These are phyloP conservation scores for Centaurea solstitialis DNA, from an alignment of 129 eudicot species.

Conservation along the genomic window DNA sequence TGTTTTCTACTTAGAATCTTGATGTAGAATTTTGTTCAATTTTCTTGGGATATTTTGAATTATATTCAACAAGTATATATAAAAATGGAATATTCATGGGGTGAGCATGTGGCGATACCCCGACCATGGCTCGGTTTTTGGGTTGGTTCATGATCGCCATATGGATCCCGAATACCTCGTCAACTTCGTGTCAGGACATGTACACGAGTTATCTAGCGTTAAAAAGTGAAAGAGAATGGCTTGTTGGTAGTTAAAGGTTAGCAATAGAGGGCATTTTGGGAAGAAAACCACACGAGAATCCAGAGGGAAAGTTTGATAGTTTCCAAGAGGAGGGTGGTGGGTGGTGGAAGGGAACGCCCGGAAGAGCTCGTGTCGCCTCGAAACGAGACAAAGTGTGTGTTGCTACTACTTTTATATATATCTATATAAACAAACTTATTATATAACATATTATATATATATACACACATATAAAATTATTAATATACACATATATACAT, in stretches of 20 bases:
- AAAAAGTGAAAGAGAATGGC: background rate
- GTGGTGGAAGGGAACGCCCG: conserved; percentile 26
- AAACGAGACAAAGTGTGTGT: conserved; percentile 18
- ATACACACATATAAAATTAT: too few relatives aligned
- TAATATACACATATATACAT: background rate
- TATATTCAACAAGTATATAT: too few relatives aligned
- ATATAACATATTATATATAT: background rate
- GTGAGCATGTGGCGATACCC: too few relatives aligned
- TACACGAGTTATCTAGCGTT: too few relatives aligned
- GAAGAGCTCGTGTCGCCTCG: conserved; percentile 42
- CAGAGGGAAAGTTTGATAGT: conserved; percentile 29
- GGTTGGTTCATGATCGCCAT: too few relatives aligned
- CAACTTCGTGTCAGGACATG: too few relatives aligned
- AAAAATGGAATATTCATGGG: too few relatives aligned
- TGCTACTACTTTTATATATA: background rate
- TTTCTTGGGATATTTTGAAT: too few relatives aligned
- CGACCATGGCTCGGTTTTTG: too few relatives aligned
- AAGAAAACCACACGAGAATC: conserved; percentile 31
- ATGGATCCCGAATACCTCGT: too few relatives aligned
- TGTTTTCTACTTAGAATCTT: too few relatives aligned
- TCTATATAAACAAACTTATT: background rate
- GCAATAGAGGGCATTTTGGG: conserved; percentile 18
- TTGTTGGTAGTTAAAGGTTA: conserved; percentile 15
- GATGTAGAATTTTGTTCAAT: too few relatives aligned
- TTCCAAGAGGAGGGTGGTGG: conserved; percentile 38